These are phyloP conservation scores for Aureococcus anophagefferens DNA, from an alignment of 108 stramenopile genomes.

Conservation along the genomic window DNA sequence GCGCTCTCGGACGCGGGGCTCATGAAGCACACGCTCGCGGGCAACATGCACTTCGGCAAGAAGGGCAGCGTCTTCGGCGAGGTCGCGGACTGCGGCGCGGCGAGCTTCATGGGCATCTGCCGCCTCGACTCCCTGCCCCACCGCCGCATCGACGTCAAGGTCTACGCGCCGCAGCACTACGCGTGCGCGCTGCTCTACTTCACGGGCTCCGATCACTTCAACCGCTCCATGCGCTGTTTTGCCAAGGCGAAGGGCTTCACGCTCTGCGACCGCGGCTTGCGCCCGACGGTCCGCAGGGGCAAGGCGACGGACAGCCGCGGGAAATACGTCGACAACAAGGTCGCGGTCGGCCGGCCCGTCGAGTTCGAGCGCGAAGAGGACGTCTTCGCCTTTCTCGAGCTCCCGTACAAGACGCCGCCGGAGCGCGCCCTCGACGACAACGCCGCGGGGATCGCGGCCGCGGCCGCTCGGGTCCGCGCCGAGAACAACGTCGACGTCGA, in stretches of 20 bases:
- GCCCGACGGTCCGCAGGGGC: too few species aligned
- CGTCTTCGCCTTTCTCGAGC: background rate
- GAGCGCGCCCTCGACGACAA: background rate
- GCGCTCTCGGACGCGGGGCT: too few species aligned
- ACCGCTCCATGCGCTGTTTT: slow-evolving; percentile 42
- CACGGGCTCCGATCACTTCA: slow-evolving; percentile 49
- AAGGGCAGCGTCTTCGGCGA: too few species aligned
- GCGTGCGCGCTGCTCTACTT: slow-evolving; percentile 47
- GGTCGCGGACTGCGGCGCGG: background rate
- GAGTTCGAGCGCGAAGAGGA: background rate
- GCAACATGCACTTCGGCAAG: too few species aligned
- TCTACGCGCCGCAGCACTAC: slow-evolving; percentile 23
- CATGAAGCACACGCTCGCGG: too few species aligned
- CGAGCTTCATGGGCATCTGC: slow-evolving; percentile 19
- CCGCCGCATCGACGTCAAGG: slow-evolving; percentile 28
- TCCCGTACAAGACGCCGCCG: background rate
- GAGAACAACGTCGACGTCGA: too few species aligned
- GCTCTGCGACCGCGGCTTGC: slow-evolving; percentile 20
- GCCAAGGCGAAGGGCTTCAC: slow-evolving; percentile 28
- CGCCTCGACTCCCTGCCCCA: background rate
- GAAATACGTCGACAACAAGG: background rate
- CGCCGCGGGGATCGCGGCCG: background rate
- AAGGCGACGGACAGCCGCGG: background rate
- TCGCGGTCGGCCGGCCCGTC: background rate
- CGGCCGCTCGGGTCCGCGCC: too few species aligned